Evolutionary conservation across 164 flowering plant genomes (phyloP).

Genomic region (Taxillus chinensis): DNA sequence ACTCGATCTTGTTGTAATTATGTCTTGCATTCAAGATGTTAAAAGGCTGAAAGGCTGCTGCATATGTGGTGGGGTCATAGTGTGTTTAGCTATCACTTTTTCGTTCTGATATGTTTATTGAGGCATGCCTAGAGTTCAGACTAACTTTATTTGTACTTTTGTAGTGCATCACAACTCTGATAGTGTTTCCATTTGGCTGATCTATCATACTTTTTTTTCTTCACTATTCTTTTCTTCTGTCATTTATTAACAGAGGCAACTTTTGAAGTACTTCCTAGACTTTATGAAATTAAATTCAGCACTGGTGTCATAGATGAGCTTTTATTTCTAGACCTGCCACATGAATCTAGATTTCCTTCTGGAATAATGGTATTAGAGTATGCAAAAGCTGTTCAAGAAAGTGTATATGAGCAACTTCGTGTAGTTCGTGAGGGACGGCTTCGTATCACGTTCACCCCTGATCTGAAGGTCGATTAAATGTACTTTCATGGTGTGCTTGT

Average conservation of each 20-base stretch:
- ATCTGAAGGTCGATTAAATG: conserved; percentile 56
- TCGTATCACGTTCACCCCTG: conserved; percentile 72
- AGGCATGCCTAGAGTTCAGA: too few relatives aligned
- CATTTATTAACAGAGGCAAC: conserved; percentile 62
- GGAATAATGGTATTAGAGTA: conserved; percentile 92
- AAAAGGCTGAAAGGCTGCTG: too few relatives aligned
- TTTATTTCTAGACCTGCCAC: conserved; percentile 80
- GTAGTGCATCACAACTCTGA: not conserved
- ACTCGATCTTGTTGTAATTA: too few relatives aligned
- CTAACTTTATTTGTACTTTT: too few relatives aligned
- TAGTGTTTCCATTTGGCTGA: not conserved
- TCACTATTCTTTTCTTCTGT: conserved; percentile 5
- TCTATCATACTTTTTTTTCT: not conserved
- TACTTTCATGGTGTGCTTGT: not conserved
- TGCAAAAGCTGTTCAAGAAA: conserved; percentile 92
- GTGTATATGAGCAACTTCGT: conserved; percentile 89
- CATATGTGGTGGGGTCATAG: too few relatives aligned
- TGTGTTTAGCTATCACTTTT: too few relatives aligned
- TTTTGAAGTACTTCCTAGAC: conserved; percentile 93
- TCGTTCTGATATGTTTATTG: too few relatives aligned
- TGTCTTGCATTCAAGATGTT: too few relatives aligned
- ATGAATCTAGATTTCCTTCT: conserved; percentile 61
- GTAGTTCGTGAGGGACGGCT: conserved; percentile 95
- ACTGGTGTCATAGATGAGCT: conserved; percentile 97
- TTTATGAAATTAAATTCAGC: conserved; percentile 84